Evolutionary conservation across 441 rosid species (phyloP), one percentile per base, ranked within the genome.

Genomic region (Erodium chrysanthum): DNA sequence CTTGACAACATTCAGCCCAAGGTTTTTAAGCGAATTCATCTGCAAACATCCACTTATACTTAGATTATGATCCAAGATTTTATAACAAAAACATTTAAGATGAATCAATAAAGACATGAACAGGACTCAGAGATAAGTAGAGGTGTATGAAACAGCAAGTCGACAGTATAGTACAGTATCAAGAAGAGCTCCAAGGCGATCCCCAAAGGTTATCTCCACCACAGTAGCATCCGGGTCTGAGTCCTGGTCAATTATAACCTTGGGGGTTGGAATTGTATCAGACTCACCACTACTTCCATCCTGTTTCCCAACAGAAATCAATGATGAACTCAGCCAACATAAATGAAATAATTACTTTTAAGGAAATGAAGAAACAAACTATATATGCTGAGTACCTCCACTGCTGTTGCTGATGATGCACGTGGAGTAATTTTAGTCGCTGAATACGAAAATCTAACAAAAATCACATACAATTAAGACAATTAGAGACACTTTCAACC

Each of bases 131-230:
- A 23, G 27, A 66, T 21, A 48, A 56, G 54, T 2, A 61, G 64
- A 65, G 50, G 52, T 18, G 18, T 67, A 14, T 20, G 59, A 72
- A 66, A 14, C 52, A 40, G 56, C 22, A 25, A 64, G 59, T 61
- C 21, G 27, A 65, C 20, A 18, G 56, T 25, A 35, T 33, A 76
- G 59, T 85, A 94, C 98, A 0, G 98, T 91, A 82, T 94, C 98
- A 69, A 94, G 73, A 60, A 94, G 85, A 76, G 97, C 96, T 59
- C 98, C 97, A 67, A 94, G 98, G 77, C 98, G 96, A 78, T 94
- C 88, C 5, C 98, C 98, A 25, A 94, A 94, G 29, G 96, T 94
- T 4, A 94, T 75, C 85, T 94, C 93, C 15, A 94, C 83, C 7
- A 93, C 56, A 31, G 97, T 93, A 35, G 96, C 97, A 69, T 93